Conservation (phyloP, 139 green algal species). For the Chlorella sp. region DNA sequence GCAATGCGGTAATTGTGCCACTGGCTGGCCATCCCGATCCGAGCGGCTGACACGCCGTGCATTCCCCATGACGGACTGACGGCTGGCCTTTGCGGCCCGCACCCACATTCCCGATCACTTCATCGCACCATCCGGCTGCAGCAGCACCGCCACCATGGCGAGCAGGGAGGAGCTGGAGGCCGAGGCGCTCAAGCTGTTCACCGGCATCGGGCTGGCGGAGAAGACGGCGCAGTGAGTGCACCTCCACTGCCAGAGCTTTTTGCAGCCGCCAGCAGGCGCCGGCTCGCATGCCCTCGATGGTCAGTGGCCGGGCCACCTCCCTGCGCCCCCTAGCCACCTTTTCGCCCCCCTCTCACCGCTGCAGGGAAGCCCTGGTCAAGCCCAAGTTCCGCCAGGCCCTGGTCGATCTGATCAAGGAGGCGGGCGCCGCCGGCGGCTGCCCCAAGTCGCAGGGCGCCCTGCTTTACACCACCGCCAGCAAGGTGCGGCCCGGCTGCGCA, state of each 20-base stretch:
- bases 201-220: constrained; percentile 71
- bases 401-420: constrained; percentile 77
- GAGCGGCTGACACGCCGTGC: background rate
- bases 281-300: background rate
- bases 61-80: background rate
- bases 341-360: background rate
- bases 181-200: constrained; percentile 60
- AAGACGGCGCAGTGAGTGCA: constrained; percentile 71
- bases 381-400: constrained; percentile 76
- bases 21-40: too few species aligned
- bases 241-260: too few species aligned
- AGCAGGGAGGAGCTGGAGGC: constrained; percentile 43
- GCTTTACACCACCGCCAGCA: constrained; percentile 82
- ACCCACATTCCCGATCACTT: background rate
- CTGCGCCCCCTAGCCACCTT: too few species aligned
- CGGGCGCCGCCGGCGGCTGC: constrained; percentile 67
- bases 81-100: background rate
- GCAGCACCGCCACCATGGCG: background rate
- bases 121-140: background rate
- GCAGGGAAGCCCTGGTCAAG: constrained; percentile 80
- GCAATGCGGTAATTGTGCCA: background rate
- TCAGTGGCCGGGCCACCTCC: too few species aligned
- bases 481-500: constrained; percentile 46
- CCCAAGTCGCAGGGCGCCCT: constrained; percentile 78
- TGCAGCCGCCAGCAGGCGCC: background rate